A percentile compares a stretch with the other conserved stretches of the same genome.
phyloP scores from a whole-genome alignment of 495 filamentous ascomycete species.

The Entonaema liquescens region DNA sequence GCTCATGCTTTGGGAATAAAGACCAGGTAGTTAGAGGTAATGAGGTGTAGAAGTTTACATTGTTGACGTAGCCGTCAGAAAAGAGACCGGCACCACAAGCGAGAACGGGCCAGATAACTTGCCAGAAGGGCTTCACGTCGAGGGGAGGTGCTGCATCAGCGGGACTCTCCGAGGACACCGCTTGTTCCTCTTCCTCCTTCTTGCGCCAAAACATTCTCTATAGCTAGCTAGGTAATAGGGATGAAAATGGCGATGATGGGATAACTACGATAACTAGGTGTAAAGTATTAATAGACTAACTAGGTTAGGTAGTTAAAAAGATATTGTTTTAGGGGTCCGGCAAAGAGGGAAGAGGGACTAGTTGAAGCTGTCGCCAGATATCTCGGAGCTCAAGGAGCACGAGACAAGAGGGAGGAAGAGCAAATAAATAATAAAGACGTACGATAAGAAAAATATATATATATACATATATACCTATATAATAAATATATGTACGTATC shows the following conservation, averaged over 20 bases:
- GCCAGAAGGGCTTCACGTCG: slow-evolving; percentile 44
- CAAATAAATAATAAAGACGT: not conserved
- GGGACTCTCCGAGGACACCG: slow-evolving; percentile 8
- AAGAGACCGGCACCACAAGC: slow-evolving; percentile 91
- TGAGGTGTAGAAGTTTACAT: slow-evolving; percentile 54
- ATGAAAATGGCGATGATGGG: not conserved
- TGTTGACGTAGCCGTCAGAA: slow-evolving; percentile 91
- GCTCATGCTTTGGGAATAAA: not conserved
- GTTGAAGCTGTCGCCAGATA: slow-evolving; percentile 7
- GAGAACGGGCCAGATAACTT: slow-evolving; percentile 61
- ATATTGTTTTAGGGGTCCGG: not conserved
- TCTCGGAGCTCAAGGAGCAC: slow-evolving; percentile 3
- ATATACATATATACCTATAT: slow-evolving; percentile 3
- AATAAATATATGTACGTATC: not conserved
- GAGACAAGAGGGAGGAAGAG: slow-evolving; percentile 2
- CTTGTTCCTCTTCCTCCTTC: slow-evolving; percentile 25
- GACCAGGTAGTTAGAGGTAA: not conserved
- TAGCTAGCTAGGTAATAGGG: not conserved
- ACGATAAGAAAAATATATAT: slow-evolving; percentile 12
- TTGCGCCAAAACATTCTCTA: slow-evolving; percentile 30
- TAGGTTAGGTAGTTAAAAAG: no score
- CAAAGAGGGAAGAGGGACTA: not conserved
- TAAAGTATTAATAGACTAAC: not conserved
- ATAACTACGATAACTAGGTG: not conserved
- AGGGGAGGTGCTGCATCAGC: slow-evolving; percentile 31